Evolutionary conservation across 2,329 filamentous ascomycete species (phyloP), one percentile per base, ranked within the genome.

Genomic region (Cryphonectria japonica): DNA sequence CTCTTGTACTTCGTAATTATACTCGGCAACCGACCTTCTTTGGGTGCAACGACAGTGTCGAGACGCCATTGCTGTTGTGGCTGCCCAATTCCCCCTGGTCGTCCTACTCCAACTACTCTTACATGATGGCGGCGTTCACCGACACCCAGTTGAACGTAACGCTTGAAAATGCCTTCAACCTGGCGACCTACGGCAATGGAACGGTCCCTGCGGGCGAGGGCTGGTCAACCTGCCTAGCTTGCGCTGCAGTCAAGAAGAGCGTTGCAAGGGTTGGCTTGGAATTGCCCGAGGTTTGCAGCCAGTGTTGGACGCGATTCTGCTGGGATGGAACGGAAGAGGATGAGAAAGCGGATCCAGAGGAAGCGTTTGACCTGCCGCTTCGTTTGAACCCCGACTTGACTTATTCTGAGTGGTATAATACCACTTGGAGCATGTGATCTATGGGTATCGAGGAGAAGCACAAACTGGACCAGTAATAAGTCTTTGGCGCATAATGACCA

Each of bases 121-220:
- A 37, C 8, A 39, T 1, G 19, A 61, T 61, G 59, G 16, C 59
- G 8, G 59, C 59, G 19, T 61, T 61, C 32, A 61, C 59, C 59
- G 59, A 61, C 32, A 61, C 16, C 59, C 59, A 61, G 59, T 19
- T 61, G 59, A 14, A 61, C 11, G 59, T 61, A 19, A 61, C 68
- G 39, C 22, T 66, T 16, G 32, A 69, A 8, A 52, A 69, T 67
- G 68, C 63, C 54, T n/a, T 69, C 63, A 37, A 67, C 39, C 41
- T 37, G 26, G 32, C 41, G 39, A 61, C 59, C 29, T 61, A 61
- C 32, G 59, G 59, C 59, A n/a, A 39, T 8, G 59, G 59, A 2
- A 32, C 32, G 6, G 19, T 61, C 1, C 29, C 59, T 4, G 59
- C 22, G 7, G 59, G 59, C 22, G 32, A 22, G 32, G 59, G 59